Evolutionary conservation across 306 rosid genomes (phyloP).

Genomic region (Pueraria montana): DNA sequence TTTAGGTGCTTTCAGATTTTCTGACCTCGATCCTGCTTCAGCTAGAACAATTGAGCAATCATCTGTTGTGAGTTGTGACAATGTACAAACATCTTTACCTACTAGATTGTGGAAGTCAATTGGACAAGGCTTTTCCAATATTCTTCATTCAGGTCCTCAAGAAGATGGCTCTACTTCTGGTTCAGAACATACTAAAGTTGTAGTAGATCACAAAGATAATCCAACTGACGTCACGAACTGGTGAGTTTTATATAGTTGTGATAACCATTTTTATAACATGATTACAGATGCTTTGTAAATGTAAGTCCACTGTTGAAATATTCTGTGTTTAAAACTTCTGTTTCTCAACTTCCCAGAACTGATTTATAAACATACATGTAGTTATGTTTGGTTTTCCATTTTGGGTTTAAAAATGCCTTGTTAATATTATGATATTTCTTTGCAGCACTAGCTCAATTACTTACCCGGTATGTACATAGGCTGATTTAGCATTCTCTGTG

Average conservation of each 20-base stretch:
- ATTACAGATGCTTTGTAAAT: slow-evolving; percentile 23
- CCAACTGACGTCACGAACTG: slow-evolving; percentile 43
- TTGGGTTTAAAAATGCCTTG: slow-evolving; percentile 10
- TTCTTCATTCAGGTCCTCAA: slow-evolving; percentile 73
- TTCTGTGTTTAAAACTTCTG: background rate
- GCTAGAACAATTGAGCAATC: slow-evolving; percentile 68
- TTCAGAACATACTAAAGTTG: slow-evolving; percentile 50
- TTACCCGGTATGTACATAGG: background rate
- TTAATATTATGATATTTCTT: background rate
- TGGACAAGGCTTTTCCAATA: slow-evolving; percentile 71
- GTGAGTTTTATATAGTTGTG: slow-evolving; percentile 46
- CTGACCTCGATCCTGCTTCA: slow-evolving; percentile 73
- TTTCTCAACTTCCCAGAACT: background rate
- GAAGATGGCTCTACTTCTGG: slow-evolving; percentile 60
- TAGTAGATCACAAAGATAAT: slow-evolving; percentile 47
- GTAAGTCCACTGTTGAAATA: background rate
- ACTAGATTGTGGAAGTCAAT: slow-evolving; percentile 80
- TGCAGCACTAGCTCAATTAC: slow-evolving; percentile 14
- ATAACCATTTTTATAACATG: background rate
- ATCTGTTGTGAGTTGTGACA: slow-evolving; percentile 32
- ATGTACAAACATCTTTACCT: slow-evolving; percentile 63
- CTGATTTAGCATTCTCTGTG: background rate
- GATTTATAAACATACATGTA: slow-evolving; percentile 6
- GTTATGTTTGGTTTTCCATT: slow-evolving; percentile 15
- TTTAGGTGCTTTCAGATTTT: slow-evolving; percentile 84